Base-by-base conservation (phyloP, 1,284 basidiomycete genomes). In the Pseudozyma tsukubaensis region DNA sequence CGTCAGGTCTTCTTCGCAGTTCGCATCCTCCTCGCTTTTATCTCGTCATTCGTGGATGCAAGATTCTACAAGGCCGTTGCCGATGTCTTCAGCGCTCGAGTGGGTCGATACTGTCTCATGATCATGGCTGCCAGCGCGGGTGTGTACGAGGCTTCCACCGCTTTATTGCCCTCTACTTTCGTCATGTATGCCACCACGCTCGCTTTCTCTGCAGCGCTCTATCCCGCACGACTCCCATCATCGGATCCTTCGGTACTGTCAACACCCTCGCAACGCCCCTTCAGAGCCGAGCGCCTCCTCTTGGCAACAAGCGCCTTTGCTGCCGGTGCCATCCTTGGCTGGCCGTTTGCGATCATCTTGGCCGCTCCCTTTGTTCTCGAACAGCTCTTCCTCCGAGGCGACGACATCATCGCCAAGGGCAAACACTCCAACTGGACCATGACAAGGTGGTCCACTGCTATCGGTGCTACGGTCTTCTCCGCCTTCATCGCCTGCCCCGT, bases 341-440 rank as follows among this genome's bases (percentile, higher is more conserved):
- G 97, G 97, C 97, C 97, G 1, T 99, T 98, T 84, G 89, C 92
- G 11, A 88, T 94, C 3, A 90, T 93, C 0, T 87, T 98, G 5
- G 90, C 93, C 0, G 84, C 96, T 13, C 97, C 97, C 0, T 97
- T 96, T 78, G 90, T 97, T 3, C 83, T 94, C 59, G 97, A 99
- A 84, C 94, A 98, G 84, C 86, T 98, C 16, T 91, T 94, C 81
- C 81, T 97, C 13, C 88, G 87, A 50, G 91, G 92, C 13, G 89
- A 88, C 7, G 72, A 77, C 63, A 40, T 64, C 50, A 53, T 77
- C 29, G 61, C 68, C 29, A 61, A 50, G 42, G 48, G 45, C 39
- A 39, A 50, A 16, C 11, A 53, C 59, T 40, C 54, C 12, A 36
- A 55, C 42, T 70, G 68, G 65, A 18, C 64, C 53, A 14, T 60